phyloP scores from a whole-genome alignment of 2,329 filamentous ascomycete species.

The Venturia oleaginea region DNA sequence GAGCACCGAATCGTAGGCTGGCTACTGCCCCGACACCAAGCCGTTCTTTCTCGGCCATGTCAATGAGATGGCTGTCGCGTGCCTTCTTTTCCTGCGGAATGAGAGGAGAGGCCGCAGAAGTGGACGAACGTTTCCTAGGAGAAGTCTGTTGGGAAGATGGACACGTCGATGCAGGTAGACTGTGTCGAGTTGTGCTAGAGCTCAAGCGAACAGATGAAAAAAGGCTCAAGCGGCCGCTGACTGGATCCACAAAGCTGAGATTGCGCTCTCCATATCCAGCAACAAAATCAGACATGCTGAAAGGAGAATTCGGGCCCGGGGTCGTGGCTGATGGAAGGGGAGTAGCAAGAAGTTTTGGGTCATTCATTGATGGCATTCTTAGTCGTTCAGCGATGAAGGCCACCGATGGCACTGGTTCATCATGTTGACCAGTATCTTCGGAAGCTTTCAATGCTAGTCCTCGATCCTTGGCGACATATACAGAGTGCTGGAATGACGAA shows the following conservation, averaged over 20 bases:
- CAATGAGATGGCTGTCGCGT: constrained; percentile 41
- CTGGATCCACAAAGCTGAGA: constrained; percentile 28
- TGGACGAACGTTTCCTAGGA: neutral
- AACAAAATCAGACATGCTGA: constrained; percentile 45
- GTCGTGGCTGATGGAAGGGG: constrained; percentile 41
- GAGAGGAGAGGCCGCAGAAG: constrained; percentile 50
- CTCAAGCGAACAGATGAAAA: constrained; percentile 11
- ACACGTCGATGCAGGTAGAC: constrained; percentile 14
- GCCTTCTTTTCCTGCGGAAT: constrained; percentile 17
- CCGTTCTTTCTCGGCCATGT: constrained; percentile 29
- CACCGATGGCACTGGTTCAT: constrained; percentile 4
- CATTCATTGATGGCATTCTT: constrained; percentile 10
- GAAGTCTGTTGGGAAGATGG: neutral
- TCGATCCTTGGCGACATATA: constrained; percentile 17
- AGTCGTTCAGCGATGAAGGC: constrained; percentile 9
- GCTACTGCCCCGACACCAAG: constrained; percentile 47
- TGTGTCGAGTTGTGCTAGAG: constrained; percentile 12
- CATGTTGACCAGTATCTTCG: neutral
- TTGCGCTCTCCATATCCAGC: constrained; percentile 40
- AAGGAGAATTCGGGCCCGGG: constrained; percentile 37
- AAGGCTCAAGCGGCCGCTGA: constrained; percentile 26
- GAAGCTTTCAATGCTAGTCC: constrained; percentile 16
- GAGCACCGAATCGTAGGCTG: constrained; percentile 68
- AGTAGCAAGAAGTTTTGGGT: constrained; percentile 38
- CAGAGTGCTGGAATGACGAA: constrained; percentile 44